Base-by-base conservation (phyloP, 192 early-diverging fungal genomes). In the Umbelopsis sp. region DNA sequence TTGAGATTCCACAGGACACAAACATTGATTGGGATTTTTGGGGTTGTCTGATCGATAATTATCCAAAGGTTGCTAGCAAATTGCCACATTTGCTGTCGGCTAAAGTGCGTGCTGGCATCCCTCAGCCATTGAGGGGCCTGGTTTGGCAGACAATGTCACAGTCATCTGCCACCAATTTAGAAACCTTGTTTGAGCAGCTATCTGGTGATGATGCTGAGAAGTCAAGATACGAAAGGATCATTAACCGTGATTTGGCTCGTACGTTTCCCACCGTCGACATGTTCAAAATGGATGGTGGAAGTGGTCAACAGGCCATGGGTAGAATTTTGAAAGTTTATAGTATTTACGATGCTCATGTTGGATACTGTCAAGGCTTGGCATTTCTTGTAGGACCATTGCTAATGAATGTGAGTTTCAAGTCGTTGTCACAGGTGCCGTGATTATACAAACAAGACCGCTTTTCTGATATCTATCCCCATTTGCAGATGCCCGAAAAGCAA, bases 281-380 rank as follows among this genome's bases (percentile, higher is more conserved):
- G 81, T 98, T 98, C 75, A 85, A 88, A 50, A 78, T 88, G 35
- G 86, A 89, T 53, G 87, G 83, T 47, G 95, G 93, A 37, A 85
- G 89, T 50, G 96, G 94, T 18, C 97, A 98, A 82, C 87, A 90
- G 68, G 85, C 86, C 66, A 85, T 98, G 81, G 91, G 91, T 70
- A 90, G 94, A 67, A 84, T 99, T n/a, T 82, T 97, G 46, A 97
- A 92, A 78, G 94, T 94, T 9, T 99, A 99, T 71, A 91, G 89
- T 50, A 71, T 98, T 15, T 99, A 94, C 75, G 97, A 99, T 74
- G 81, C 88, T 21, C 92, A 96, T 73, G 90, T 99, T 44, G 97
- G 97, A 13, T 99, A 99, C 74, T 99, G 97, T 80, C 97, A 99
- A 83, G 97, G 97, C 13, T 86, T 98, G 46, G 91, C 93, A 3